A percentile compares a stretch with the other conserved stretches of the same genome.
Conservation (phyloP, 768 basidiomycete genomes). For the Psilocybe subaeruginosa region DNA sequence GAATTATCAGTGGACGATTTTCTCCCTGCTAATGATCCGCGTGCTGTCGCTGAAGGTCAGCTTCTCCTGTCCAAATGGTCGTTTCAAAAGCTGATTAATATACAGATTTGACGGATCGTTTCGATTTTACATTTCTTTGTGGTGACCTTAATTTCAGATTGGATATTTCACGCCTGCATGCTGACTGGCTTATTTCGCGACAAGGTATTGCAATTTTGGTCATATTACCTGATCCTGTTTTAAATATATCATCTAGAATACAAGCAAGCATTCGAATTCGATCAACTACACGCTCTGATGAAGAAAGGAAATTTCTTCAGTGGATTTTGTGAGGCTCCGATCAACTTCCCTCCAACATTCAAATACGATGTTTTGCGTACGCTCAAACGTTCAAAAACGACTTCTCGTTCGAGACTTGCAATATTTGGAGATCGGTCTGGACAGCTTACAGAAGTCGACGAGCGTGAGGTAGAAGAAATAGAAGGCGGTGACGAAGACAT, state of each 20-base stretch:
- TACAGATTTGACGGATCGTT: conserved; percentile 81
- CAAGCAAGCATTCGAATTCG: conserved; percentile 84
- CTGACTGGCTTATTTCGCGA: conserved; percentile 89
- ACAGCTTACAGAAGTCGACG: conserved; percentile 38
- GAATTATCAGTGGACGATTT: conserved; percentile 84
- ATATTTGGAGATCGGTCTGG: conserved; percentile 21
- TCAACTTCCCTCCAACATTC: conserved; percentile 92
- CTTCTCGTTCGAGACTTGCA: conserved; percentile 33
- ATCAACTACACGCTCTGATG: conserved; percentile 86
- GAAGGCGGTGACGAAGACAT: conserved; percentile 38
- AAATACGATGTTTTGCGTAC: conserved; percentile 83
- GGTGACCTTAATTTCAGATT: conserved; percentile 94
- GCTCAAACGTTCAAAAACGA: conserved; percentile 53
- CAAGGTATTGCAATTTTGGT: conserved; percentile 50
- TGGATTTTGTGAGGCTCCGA: conserved; percentile 80
- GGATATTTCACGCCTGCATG: conserved; percentile 87
- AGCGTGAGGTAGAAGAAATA: conserved; percentile 29
- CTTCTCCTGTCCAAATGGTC: neutral
- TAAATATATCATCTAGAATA: conserved; percentile 56
- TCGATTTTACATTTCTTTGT: conserved; percentile 87
- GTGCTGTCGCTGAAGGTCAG: conserved; percentile 71
- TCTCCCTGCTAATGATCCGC: conserved; percentile 62
- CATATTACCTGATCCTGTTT: neutral
- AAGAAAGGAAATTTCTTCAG: conserved; percentile 63
- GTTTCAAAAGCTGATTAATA: neutral